phyloP scores from a whole-genome alignment of 2,329 filamentous ascomycete genomes.

The Epichloe aotearoae region DNA sequence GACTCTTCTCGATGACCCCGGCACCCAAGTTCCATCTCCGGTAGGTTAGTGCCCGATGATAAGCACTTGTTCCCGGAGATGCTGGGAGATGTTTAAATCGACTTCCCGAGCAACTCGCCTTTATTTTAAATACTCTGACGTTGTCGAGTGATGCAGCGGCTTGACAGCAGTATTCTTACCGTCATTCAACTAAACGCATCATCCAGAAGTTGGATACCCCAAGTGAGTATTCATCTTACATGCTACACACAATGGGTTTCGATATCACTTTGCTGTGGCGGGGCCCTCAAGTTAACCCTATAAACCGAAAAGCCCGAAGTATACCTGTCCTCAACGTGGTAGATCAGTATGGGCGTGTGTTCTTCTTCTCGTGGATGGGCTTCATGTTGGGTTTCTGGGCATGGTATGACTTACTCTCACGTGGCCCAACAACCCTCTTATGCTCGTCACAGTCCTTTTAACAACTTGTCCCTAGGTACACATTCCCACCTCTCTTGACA shows the following conservation, averaged over 20 bases:
- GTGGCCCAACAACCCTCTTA: too few relatives aligned
- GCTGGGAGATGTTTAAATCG: not conserved
- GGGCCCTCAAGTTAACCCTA: slow-evolving; percentile 62
- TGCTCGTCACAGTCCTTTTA: too few relatives aligned
- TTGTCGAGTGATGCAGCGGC: not conserved
- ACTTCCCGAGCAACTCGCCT: not conserved
- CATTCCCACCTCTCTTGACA: slow-evolving; percentile 69
- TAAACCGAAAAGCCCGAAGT: slow-evolving; percentile 70
- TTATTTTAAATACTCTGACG: not conserved
- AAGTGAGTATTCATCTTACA: not conserved
- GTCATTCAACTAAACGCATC: not conserved
- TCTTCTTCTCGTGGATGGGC: slow-evolving; percentile 80
- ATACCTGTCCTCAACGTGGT: slow-evolving; percentile 68
- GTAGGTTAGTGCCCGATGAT: slow-evolving; percentile 1
- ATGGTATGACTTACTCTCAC: slow-evolving; percentile 33
- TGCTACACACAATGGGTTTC: slow-evolving; percentile 14
- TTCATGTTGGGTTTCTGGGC: slow-evolving; percentile 84
- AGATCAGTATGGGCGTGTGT: slow-evolving; percentile 71
- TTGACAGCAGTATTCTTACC: not conserved
- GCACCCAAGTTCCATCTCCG: not conserved
- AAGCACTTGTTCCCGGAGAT: slow-evolving; percentile 5
- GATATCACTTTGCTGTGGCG: slow-evolving; percentile 18
- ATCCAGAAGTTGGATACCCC: not conserved
- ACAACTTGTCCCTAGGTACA: slow-evolving; percentile 40
- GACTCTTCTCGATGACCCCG: not conserved